Evolutionary conservation across 1,284 basidiomycete genomes (phyloP).

Genomic region (Ustilago cynodontis): DNA sequence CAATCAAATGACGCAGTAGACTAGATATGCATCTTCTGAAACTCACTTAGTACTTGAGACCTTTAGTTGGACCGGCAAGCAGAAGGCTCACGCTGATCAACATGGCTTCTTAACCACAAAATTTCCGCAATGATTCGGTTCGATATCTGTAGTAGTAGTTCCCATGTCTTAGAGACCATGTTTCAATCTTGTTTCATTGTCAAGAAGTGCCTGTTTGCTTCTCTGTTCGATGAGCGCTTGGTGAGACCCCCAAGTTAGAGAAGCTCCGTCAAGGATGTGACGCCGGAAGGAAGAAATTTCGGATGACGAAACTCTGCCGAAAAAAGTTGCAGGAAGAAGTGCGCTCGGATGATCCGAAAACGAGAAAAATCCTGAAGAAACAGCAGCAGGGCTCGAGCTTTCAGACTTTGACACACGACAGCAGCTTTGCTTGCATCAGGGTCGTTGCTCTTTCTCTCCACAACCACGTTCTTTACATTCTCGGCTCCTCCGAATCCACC

Average conservation of each 20-base stretch:
- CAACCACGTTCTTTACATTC: background rate
- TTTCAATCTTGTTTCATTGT: background rate
- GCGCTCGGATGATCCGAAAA: background rate
- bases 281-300: background rate
- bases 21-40: background rate
- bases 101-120: background rate
- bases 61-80: background rate
- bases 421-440: background rate
- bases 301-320: slow-evolving; percentile 10
- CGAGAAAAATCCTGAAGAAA: slow-evolving; percentile 3
- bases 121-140: background rate
- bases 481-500: background rate
- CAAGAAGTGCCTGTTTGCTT: too few species aligned
- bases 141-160: slow-evolving; percentile 16
- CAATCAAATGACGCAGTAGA: background rate
- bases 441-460: too few species aligned
- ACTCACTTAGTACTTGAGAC: background rate
- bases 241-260: too few species aligned
- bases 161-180: background rate
- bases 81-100: background rate
- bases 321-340: slow-evolving; percentile 12
- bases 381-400: background rate
- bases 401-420: slow-evolving; percentile 5
- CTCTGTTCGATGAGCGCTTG: too few species aligned
- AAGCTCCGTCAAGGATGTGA: background rate